phyloP scores from a whole-genome alignment of 1,139 yeast genomes.

The Yamadazyma dendronema region DNA sequence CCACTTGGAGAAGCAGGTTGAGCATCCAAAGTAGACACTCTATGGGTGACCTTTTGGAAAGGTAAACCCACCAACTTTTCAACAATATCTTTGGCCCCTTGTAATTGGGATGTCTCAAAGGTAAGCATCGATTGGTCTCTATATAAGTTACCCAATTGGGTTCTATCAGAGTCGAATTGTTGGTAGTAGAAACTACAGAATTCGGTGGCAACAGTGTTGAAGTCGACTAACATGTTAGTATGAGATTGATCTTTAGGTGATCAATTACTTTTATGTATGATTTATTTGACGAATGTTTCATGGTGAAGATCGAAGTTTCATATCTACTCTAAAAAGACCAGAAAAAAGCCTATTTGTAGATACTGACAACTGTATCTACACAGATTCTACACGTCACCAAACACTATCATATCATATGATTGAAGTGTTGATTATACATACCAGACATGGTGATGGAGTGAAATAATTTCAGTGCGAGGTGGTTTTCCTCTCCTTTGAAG shows the following conservation, averaged over 20 bases:
- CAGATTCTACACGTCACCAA: too few species aligned
- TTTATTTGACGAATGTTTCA: too few species aligned
- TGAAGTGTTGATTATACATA: constrained; percentile 13
- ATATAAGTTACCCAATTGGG: constrained; percentile 90
- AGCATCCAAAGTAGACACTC: constrained; percentile 93
- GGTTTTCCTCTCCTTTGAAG: neutral
- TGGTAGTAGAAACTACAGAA: constrained; percentile 94
- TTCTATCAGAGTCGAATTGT: constrained; percentile 90
- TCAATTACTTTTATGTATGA: too few species aligned
- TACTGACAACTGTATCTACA: neutral
- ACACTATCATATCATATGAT: too few species aligned
- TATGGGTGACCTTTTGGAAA: constrained; percentile 87
- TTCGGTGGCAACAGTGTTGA: constrained; percentile 72
- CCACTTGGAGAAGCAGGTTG: constrained; percentile 96
- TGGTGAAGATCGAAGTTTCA: too few species aligned
- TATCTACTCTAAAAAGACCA: too few species aligned
- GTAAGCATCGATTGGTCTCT: constrained; percentile 97
- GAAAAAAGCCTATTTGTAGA: too few species aligned
- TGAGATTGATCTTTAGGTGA: too few species aligned
- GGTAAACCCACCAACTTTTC: constrained; percentile 88
- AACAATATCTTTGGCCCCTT: constrained; percentile 89
- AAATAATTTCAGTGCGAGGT: neutral
- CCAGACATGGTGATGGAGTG: constrained; percentile 15
- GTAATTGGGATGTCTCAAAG: constrained; percentile 89
- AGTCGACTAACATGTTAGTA: constrained; percentile 47